Evolutionary conservation across 2,329 filamentous ascomycete species (phyloP), one percentile per base, ranked within the genome.

Genomic region (Endothia cerciana): DNA sequence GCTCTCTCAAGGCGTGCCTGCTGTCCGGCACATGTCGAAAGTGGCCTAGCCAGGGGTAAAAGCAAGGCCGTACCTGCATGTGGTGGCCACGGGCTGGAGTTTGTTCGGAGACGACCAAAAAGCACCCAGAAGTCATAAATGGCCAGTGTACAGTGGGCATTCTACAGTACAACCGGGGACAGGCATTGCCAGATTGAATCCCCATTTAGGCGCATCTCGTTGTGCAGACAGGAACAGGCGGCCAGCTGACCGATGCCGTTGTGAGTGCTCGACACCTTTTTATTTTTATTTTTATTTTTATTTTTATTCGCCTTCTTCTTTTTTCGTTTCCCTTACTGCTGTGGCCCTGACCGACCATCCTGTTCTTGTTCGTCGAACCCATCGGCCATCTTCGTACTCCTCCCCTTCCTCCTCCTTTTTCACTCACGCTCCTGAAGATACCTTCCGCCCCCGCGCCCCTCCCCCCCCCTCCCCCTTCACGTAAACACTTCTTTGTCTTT

Each of bases 151-250:
- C 19, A 28, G 45, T 49, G 22, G 45, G 22, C 45, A 47, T 49
- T 47, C 8, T 25, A 40, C 57, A 65, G 60, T 55, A 55, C 51
- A 55, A 55, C 51, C 28, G 17, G 10, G n/a, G 51, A 55, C 51
- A 55, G 51, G 51, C 51, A 55, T 55, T 33, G 30, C 30, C 30
- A 55, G n/a, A 55, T 55, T 55, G 51, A 55, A 55, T 55, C 62
- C 41, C 65, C 57, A 63, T 66, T 62, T 55, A 47, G 56, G 28
- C 49, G 65, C 62, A 66, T 66, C 63, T 56, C 49, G 25, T 38
- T 61, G 60, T 55, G 28, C 51, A 55, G 51, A 33, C 28, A 36
- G 51, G 28, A 55, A 55, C 15, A 22, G n/a, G n/a, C 28, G 47
- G 47, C 22, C 47, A 13, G 3, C 47, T 25, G 45, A 25, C 25